Percentiles rank a stretch among this genome's conserved stretches.
These are phyloP conservation scores for Nothophaeocryptopus gaeumannii DNA, from an alignment of 2,329 filamentous ascomycete species.

Conservation along the genomic window DNA sequence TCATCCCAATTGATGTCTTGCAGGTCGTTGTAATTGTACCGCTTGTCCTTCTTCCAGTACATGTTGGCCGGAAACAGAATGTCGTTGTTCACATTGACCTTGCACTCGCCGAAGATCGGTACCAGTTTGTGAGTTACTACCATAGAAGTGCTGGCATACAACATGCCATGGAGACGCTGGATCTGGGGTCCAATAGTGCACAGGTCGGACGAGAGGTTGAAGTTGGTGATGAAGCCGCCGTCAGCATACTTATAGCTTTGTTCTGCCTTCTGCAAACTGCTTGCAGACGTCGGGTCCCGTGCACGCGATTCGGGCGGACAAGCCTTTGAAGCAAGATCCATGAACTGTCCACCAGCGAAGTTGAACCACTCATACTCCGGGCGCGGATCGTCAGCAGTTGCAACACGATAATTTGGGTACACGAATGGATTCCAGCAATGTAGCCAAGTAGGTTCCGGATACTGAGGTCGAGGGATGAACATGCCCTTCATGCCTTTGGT, in stretches of 20 bases:
- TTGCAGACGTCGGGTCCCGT: conserved; percentile 1
- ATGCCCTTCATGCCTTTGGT: conserved; percentile 44
- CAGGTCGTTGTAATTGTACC: conserved; percentile 55
- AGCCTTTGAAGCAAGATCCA: conserved; percentile 31
- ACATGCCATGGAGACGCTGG: conserved; percentile 61
- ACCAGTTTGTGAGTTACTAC: conserved; percentile 22
- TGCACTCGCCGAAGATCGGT: conserved; percentile 48
- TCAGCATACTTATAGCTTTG: conserved; percentile 44
- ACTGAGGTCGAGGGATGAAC: conserved; percentile 3
- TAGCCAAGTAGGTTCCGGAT: conserved; percentile 10
- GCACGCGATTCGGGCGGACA: conserved; percentile 29
- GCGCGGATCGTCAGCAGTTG: conserved; percentile 27
- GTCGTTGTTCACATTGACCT: conserved; percentile 47
- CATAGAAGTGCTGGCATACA: conserved; percentile 57
- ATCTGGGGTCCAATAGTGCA: conserved; percentile 61
- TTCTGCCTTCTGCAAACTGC: conserved; percentile 33
- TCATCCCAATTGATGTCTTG: conserved; percentile 50
- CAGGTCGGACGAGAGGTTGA: conserved; percentile 48
- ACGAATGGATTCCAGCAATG: conserved; percentile 12
- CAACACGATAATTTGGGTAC: conserved; percentile 39
- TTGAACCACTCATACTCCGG: conserved; percentile 50
- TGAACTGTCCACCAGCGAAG: conserved; percentile 46
- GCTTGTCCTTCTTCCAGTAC: conserved; percentile 45
- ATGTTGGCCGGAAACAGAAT: conserved; percentile 47
- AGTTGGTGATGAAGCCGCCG: conserved; percentile 41